A percentile compares a stretch with the other conserved stretches of the same genome.
Conservation (phyloP, 768 basidiomycete genomes). For the Amanita jacksonii region DNA sequence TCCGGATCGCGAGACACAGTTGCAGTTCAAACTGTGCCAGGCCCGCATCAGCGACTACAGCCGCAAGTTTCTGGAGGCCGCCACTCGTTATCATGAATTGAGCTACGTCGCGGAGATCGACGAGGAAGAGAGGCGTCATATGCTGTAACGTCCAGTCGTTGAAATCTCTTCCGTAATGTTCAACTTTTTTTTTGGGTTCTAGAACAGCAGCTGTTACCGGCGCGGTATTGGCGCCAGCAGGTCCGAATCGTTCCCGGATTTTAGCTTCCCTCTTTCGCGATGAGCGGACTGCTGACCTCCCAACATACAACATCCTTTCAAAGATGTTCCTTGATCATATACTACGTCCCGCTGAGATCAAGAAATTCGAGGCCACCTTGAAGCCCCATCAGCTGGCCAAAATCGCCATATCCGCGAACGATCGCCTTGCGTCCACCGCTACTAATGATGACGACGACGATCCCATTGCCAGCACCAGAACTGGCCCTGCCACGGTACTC, state of each 20-base stretch:
- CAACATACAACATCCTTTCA: slow-evolving; percentile 81
- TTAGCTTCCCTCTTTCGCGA: slow-evolving; percentile 91
- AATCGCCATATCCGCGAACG: slow-evolving; percentile 76
- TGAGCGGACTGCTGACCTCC: slow-evolving; percentile 74
- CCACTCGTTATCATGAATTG: slow-evolving; percentile 88
- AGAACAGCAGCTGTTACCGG: slow-evolving; percentile 92
- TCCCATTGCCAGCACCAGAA: slow-evolving; percentile 60
- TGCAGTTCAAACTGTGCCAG: slow-evolving; percentile 88
- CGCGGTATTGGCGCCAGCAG: slow-evolving; percentile 93
- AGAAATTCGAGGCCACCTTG: slow-evolving; percentile 80
- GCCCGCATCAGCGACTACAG: slow-evolving; percentile 91
- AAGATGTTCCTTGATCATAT: slow-evolving; percentile 99
- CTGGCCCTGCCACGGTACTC: slow-evolving; percentile 90
- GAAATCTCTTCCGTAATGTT: slow-evolving; percentile 2
- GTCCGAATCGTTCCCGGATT: slow-evolving; percentile 89
- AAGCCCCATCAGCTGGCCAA: slow-evolving; percentile 93
- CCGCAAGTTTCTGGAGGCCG: slow-evolving; percentile 91
- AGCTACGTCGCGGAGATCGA: slow-evolving; percentile 88
- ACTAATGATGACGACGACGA: slow-evolving; percentile 47
- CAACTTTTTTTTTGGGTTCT: slow-evolving; percentile 4
- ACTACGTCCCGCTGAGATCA: slow-evolving; percentile 80
- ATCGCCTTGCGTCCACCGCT: slow-evolving; percentile 61
- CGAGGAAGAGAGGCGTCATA: slow-evolving; percentile 84
- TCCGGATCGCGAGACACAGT: slow-evolving; percentile 65
- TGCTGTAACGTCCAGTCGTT: slow-evolving; percentile 54